Evolutionary conservation across 352 stramenopile species (phyloP), one percentile per base, ranked within the genome.

Genomic region (Lagenidium giganteum): DNA sequence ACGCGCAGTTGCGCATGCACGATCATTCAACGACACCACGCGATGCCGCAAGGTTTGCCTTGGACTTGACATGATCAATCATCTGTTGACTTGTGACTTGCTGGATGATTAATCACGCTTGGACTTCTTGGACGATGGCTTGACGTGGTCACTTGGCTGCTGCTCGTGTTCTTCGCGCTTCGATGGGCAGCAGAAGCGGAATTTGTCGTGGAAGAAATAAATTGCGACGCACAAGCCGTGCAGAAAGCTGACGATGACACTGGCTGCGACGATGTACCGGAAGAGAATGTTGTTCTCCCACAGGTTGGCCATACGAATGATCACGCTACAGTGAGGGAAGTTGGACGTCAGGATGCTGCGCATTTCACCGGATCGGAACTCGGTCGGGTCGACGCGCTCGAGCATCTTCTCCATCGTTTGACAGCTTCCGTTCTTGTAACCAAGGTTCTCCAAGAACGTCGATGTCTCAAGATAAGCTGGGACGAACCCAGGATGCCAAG

Each of bases 271-370:
- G 3, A 52, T 24, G 34, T 47, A 54, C 24, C 48, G 39, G 18
- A 61, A 44, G 5, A 53, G n/a, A 11, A 24, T 8, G 31, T 32
- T 48, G n/a, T 36, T 41, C 21, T 58, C 51, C 56, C 56, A 66
- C 2, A 61, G 30, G 20, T 53, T 35, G 2, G 58, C 49, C 35
- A 61, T 45, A 18, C 54, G 54, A 8, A 61, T 46, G 23, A 58
- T 31, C 13, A 44, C 23, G 41, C 49, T 64, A 37, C 59, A 64
- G 34, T 64, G 59, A 5, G 54, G n/a, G 14, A 68, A 68, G 34
- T 61, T 17, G 14, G 28, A 28, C n/a, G 49, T 52, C 32, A 61
- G 22, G 12, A 57, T 30, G 8, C n/a, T 26, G n/a, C 34, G 43
- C 35, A 54, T 53, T 28, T 51, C 48, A 4, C 20, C 22, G 7